Base-by-base conservation (phyloP, 345 rosid genomes). In the Salix koriyanagi region DNA sequence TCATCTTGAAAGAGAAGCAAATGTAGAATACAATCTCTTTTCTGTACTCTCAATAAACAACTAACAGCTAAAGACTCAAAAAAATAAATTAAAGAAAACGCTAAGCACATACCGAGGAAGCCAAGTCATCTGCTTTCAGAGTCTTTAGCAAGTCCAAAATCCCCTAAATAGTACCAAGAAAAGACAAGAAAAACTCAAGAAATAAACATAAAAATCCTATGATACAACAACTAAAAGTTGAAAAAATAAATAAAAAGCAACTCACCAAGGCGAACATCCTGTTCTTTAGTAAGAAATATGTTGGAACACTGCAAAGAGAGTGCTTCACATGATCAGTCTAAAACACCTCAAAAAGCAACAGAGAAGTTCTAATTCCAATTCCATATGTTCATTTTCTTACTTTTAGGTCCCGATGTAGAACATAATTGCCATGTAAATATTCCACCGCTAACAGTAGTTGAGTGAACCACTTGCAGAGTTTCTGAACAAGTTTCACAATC, bases 141-240 rank as follows among this genome's bases (percentile, higher is more conserved):
- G 97, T 96, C 86, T 93, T 93, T 96, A 23, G 99, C 99, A 75
- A 96, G 94, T 15, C 99, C 99, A 84, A 96, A 96, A 85, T 96
- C 99, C 82, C 99, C 99, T 93, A 76, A 30, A 87, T 58, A 74
- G 70, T 86, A 72, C 14, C n/a, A 65, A 70, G 36, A 77, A 72
- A 84, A 73, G 64, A 1, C 37, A 34, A 64, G 30, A 66, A 48
- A 54, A 23, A 48, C 7, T 61, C 56, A 60, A 34, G 16, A 48
- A n/a, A 25, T 9, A 23, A 3, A 58, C 64, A 74, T 26, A 32
- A 36, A 13, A 69, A 65, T 13, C 18, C 58, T 36, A 46, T 8
- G 41, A 82, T 25, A 26, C 8, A 52, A 79, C 67, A 74, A 26
- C 50, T 65, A 60, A 69, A 79, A 28, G 26, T 39, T 12, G 56